These are phyloP conservation scores for Thielaviopsis ethacetica DNA, from an alignment of 2,329 filamentous ascomycete species.

Conservation along the genomic window DNA sequence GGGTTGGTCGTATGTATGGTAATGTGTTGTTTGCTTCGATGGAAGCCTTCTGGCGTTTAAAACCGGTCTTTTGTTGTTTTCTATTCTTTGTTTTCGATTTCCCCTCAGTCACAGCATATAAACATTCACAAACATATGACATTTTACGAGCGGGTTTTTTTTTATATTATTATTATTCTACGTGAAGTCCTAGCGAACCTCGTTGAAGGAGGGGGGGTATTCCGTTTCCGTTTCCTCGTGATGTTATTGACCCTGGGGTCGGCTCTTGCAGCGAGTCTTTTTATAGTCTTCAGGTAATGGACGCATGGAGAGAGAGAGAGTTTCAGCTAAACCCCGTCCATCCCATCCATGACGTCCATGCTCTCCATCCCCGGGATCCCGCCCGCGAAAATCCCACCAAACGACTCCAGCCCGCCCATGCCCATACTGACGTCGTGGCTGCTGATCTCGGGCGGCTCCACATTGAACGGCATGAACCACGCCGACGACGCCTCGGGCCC, in stretches of 20 bases:
- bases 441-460: constrained; percentile 54
- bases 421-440: constrained; percentile 29
- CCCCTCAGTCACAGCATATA: constrained; percentile 1
- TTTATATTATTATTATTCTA: background rate
- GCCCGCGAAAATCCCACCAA: constrained; percentile 31
- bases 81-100: constrained; percentile 4
- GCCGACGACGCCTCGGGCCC: constrained; percentile 42
- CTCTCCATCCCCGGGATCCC: constrained; percentile 23
- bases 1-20: too few species aligned
- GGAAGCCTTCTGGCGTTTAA: background rate
- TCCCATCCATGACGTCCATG: constrained; percentile 19
- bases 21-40: background rate
- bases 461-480: constrained; percentile 90
- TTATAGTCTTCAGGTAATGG: too few species aligned
- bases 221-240: too few species aligned
- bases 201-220: too few species aligned
- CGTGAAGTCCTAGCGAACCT: background rate
- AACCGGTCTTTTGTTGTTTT: background rate
- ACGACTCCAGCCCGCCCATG: constrained; percentile 29
- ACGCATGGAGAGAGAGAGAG: too few species aligned
- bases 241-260: too few species aligned
- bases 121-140: background rate
- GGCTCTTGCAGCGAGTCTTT: too few species aligned
- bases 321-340: background rate
- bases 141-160: background rate